Evolutionary conservation across 2,329 filamentous ascomycete species (phyloP).

Genomic region (Trichoderma endophyticum): DNA sequence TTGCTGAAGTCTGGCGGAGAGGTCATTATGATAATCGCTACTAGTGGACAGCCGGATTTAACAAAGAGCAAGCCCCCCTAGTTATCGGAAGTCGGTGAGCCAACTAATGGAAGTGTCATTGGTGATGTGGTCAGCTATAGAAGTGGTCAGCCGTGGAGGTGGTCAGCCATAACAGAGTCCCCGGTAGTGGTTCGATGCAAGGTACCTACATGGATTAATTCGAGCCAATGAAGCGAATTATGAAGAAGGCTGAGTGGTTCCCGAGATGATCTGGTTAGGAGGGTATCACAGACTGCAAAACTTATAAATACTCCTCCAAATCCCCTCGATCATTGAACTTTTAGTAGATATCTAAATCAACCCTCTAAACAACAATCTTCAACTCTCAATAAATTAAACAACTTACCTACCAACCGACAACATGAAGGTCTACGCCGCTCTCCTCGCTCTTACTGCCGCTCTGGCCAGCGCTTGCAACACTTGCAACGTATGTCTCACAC

Average conservation of each 20-base stretch:
- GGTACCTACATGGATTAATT: neutral
- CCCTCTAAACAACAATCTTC: neutral
- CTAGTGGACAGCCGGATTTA: neutral
- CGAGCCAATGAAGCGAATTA: neutral
- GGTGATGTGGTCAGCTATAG: neutral
- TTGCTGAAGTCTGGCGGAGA: neutral
- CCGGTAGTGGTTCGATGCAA: neutral
- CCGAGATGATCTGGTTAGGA: neutral
- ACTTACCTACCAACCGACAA: neutral
- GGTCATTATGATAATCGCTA: neutral
- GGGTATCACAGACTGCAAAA: neutral
- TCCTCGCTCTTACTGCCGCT: neutral
- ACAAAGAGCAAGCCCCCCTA: neutral
- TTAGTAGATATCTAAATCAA: neutral
- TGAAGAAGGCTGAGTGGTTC: neutral
- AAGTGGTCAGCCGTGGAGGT: neutral
- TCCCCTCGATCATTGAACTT: neutral
- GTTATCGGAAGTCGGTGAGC: neutral
- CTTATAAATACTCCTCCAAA: neutral
- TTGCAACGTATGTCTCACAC: slow-evolving; percentile 2
- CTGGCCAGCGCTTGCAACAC: slow-evolving; percentile 14
- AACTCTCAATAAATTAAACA: neutral
- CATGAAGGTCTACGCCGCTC: slow-evolving; percentile 12
- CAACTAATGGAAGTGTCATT: neutral
- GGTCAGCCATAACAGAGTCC: neutral